Conservation (phyloP, 163 green algal species). For the Scenedesmus sp. region DNA sequence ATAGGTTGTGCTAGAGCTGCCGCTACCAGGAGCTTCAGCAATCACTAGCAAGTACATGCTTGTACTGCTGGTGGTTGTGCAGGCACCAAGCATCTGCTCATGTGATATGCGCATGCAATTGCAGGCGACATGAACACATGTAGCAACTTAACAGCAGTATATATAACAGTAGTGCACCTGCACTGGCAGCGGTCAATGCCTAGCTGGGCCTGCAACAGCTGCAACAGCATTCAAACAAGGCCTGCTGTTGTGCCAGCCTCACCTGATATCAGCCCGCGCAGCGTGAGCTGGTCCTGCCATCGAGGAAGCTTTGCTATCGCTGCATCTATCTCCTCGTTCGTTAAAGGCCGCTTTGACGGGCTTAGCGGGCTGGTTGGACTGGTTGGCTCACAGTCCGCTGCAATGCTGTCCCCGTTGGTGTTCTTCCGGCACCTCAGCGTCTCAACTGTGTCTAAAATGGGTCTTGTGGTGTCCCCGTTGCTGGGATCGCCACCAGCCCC, state of each 20-base stretch:
- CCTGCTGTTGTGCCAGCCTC: not conserved
- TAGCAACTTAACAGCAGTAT: no score
- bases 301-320: not conserved
- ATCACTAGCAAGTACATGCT: not conserved
- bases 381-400: not conserved
- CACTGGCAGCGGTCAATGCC: not conserved
- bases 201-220: not conserved
- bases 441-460: not conserved
- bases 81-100: not conserved
- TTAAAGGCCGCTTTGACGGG: not conserved
- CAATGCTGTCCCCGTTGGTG: not conserved
- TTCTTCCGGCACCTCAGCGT: not conserved
- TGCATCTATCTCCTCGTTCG: not conserved
- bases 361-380: not conserved
- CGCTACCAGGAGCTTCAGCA: not conserved
- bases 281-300: slow-evolving; percentile 26
- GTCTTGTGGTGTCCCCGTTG: not conserved
- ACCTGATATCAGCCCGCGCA: slow-evolving; percentile 23
- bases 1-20: no score
- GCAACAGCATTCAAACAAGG: not conserved
- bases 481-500: not conserved
- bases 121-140: not conserved
- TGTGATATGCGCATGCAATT: not conserved
- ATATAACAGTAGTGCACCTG: no score
- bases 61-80: not conserved